Evolutionary conservation across 2,329 filamentous ascomycete genomes (phyloP).

Genomic region (Trichoderma cornu-damae): DNA sequence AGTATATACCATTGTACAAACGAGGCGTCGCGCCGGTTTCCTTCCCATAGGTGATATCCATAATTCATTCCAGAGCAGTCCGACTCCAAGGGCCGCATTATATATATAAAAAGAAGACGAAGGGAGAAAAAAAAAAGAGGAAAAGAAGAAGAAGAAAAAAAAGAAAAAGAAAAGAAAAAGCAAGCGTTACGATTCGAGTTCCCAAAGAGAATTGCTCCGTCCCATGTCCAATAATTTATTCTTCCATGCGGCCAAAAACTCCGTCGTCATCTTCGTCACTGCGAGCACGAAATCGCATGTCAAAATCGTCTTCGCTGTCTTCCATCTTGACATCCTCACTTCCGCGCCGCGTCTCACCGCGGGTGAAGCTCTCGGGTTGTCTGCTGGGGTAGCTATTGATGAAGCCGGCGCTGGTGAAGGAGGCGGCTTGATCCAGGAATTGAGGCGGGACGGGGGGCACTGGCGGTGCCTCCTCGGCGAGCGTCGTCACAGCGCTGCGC

Average conservation of each 20-base stretch:
- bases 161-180: constrained; percentile 22
- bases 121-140: constrained; percentile 20
- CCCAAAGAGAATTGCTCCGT: constrained; percentile 14
- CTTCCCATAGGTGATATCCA: constrained; percentile 29
- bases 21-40: constrained; percentile 37
- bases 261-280: constrained; percentile 91
- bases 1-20: constrained; percentile 48
- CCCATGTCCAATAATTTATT: constrained; percentile 45
- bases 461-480: constrained; percentile 72
- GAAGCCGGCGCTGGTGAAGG: constrained; percentile 56
- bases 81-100: constrained; percentile 23
- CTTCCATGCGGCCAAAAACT: constrained; percentile 95
- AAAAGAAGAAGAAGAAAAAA: no score
- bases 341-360: constrained; percentile 47
- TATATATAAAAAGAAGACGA: constrained; percentile 22
- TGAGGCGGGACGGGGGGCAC: constrained; percentile 81
- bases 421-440: constrained; percentile 60
- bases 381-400: constrained; percentile 58
- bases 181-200: constrained; percentile 21
- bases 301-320: constrained; percentile 63
- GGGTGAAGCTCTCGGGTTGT: constrained; percentile 62
- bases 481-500: constrained; percentile 53
- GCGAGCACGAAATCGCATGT: constrained; percentile 55
- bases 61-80: constrained; percentile 32
- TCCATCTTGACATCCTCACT: constrained; percentile 63